Percentiles rank a stretch among this genome's conserved stretches.
phyloP scores from a whole-genome alignment of 106 monocot species.

The Acorus gramineus region DNA sequence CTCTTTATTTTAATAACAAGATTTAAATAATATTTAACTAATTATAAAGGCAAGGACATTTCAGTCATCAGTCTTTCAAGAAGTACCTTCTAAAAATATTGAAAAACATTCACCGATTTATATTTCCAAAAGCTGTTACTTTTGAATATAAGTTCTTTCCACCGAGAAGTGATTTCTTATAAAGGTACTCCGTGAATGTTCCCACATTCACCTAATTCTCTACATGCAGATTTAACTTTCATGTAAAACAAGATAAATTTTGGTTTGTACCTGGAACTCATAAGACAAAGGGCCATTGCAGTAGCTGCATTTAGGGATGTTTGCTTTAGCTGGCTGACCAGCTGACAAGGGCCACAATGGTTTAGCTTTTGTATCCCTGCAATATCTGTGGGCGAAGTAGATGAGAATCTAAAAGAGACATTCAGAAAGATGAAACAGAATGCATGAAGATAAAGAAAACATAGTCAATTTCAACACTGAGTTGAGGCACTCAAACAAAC shows the following conservation, averaged over 20 bases:
- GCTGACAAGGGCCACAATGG: constrained; percentile 75
- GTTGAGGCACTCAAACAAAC: too few relatives aligned
- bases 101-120: too few relatives aligned
- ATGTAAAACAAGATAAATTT: neutral
- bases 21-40: too few relatives aligned
- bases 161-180: too few relatives aligned
- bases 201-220: too few relatives aligned
- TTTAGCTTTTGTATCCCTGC: constrained; percentile 42
- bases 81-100: too few relatives aligned
- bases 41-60: too few relatives aligned
- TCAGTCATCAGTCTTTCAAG: too few relatives aligned
- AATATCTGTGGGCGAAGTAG: constrained; percentile 42
- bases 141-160: too few relatives aligned
- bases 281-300: constrained; percentile 56
- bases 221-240: neutral
- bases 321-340: constrained; percentile 59
- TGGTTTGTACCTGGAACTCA: constrained; percentile 75
- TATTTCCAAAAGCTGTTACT: too few relatives aligned
- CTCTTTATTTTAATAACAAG: too few relatives aligned
- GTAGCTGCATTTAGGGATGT: constrained; percentile 74
- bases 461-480: neutral
- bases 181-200: neutral
- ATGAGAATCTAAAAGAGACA: neutral
- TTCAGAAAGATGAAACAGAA: neutral
- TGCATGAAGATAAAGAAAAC: neutral